Evolutionary conservation across 169 alveolate genomes (phyloP), one percentile per base, ranked within the genome.

Genomic region (Plasmodium inui): DNA sequence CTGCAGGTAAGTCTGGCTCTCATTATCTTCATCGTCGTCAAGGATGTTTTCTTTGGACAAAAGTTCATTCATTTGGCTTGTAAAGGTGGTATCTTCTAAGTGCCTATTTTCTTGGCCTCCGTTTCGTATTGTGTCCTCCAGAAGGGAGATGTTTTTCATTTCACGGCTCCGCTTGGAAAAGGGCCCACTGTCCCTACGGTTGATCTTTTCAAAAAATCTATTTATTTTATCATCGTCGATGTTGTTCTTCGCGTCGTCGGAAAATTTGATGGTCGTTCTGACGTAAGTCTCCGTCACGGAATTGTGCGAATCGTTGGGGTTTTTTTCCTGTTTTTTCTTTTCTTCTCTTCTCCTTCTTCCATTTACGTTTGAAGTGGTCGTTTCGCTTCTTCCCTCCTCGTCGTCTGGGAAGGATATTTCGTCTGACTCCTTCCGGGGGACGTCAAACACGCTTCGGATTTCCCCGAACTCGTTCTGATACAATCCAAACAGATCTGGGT

Each of bases 191-290:
- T 22, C 7, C n/a, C 19, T 67, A 26, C n/a, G 30, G 5, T 67
- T 67, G 12, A 26, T 28, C 14, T 67, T 84, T 28, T 84, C 17
- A 39, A 84, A 84, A 84, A 84, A 71, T 0, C 73, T 32, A 28
- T 41, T 53, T 71, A 84, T 72, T 41, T 71, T 74, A 39, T 44
- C 37, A 73, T 84, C 80, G 0, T 32, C 26, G n/a, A 84, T 84
- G 57, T 84, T 57, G 78, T 78, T 46, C 14, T 88, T 28, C 78
- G 26, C 37, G 19, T 53, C 88, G 81, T 88, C 88, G 3, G 39
- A 28, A 71, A 88, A 88, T 55, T 39, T 41, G 28, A 84, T 41
- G 17, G 32, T 46, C 79, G 57, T 14, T 8, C 2, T 14, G 53
- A 41, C 55, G 46, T 76, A 34, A 78, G 39, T 4, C 17, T 76